Base-by-base conservation (phyloP, 257 asterid genomes). In the Jasminum sambac region DNA sequence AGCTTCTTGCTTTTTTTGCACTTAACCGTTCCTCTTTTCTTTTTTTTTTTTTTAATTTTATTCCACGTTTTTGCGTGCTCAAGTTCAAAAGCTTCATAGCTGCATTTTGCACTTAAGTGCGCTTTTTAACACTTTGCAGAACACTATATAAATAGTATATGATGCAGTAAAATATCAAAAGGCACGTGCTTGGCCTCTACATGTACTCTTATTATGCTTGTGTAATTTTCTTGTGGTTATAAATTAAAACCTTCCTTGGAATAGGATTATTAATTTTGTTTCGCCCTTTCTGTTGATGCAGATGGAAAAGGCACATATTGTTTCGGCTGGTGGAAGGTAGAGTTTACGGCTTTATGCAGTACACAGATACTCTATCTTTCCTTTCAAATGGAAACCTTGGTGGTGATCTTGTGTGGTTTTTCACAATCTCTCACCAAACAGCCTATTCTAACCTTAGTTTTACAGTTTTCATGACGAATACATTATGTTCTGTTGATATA, bases 291-390 rank as follows among this genome's bases (percentile, higher is more conserved):
- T 19, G 26, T 17, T 8, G 11, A 21, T 52, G 61, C 30, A 52
- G 61, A 52, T 19, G 14, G 61, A 19, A 52, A 13, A 21, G 26
- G 61, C 25, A 10, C 25, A 52, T 21, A 17, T 21, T 52, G 14
- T 52, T 52, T 52, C 34, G 5, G 30, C 61, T 52, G 61, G 19
- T 21, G 63, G 63, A 77, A 79, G 87, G 87, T 83, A 74, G 52
- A 58, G 21, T 39, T 7, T 68, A 58, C 68, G 4, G 2, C 1
- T 1, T 30, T 1, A 30, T 30, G 1, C 36, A 52, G 63, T 37
- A 24, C 25, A 60, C 26, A 70, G 59, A 11, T 38, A 41, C 26
- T 17, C 7, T 59, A 9, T 70, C 11, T 24, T 70, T 9, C 42
- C 24, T 68, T 55, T 62, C 68, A 36, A 12, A 72, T 14, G 50